Evolutionary conservation across 768 basidiomycete species (phyloP), one percentile per base, ranked within the genome.

Genomic region (Pulveroboletus sp.): DNA sequence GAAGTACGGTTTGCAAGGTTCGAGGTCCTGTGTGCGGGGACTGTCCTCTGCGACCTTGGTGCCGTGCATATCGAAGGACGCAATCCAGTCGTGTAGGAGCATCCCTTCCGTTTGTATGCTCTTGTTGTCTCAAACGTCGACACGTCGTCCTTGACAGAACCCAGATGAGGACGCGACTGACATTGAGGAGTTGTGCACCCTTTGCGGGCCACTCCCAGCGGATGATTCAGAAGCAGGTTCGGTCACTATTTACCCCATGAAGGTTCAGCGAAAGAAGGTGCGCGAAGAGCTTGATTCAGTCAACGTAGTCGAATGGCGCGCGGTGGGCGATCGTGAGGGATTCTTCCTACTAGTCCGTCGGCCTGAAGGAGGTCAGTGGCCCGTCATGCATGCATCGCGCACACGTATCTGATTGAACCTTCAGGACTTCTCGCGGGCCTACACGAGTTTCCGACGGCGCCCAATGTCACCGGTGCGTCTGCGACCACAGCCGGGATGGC

Each of bases 1-100:
- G 94, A 42, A 89, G 89, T 63, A 95, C 92, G 4, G 79, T 96
- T 3, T 98, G 94, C 72, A 93, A 86, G 67, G 84, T 89, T 35
- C 83, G 81, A 53, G 81, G 87, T 54, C 94, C 94, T 10, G 68
- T 71, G 17, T 97, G 94, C 60, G 69, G 59, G 16, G 60, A 69
- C 16, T 97, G 94, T 67, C 90, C 93, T 17, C 57, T 97, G 37
- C 77, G 68, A 40, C 53, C 71, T 19, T 78, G 80, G 71, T 98
- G 94, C 60, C 68, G 73, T 16, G 93, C 87, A 1, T 86, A 85
- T 57, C 54, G 54, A 51, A 49, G 43, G 40, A 37, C 50, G 29
- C 53, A 49, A 10, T 9, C 49, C 26, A 45, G 39, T 32, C 44
- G 41, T 5, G 68, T 65, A 45, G 45, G 54, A 17, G 12, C 24